Evolutionary conservation across 305 asterid genomes (phyloP).

Genomic region (Fraxinus greggii): DNA sequence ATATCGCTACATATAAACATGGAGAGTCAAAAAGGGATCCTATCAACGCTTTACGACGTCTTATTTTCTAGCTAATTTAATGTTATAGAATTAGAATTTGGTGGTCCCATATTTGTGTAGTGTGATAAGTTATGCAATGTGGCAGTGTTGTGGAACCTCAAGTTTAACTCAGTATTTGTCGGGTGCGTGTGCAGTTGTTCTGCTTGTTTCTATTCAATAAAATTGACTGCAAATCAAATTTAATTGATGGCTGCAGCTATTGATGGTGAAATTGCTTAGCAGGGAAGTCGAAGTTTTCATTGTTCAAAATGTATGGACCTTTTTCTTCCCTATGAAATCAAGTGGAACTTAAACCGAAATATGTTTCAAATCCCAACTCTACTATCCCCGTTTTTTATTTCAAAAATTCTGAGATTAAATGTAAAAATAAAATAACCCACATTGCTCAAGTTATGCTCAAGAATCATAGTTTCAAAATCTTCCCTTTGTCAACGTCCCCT

Average conservation of each 20-base stretch:
- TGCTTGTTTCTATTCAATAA: not conserved
- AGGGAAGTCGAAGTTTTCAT: not conserved
- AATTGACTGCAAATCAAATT: not conserved
- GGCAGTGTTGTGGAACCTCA: not conserved
- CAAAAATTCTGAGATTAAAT: not conserved
- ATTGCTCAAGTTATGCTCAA: not conserved
- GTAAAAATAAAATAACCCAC: not conserved
- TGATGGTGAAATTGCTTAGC: not conserved
- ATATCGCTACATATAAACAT: not conserved
- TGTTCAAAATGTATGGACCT: not conserved
- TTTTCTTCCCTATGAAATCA: not conserved
- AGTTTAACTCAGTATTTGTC: constrained; percentile 1
- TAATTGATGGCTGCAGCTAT: not conserved
- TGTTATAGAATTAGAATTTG: not conserved
- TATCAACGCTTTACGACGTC: not conserved
- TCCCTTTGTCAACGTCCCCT: not conserved
- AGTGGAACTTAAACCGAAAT: not conserved
- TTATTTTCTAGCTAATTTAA: not conserved
- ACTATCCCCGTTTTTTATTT: not conserved
- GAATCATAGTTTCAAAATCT: not conserved
- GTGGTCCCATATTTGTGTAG: not conserved
- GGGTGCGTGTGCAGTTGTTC: not conserved
- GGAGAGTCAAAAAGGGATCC: not conserved
- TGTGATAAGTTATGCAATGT: not conserved
- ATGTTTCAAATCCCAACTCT: not conserved